A percentile compares a stretch with the other conserved stretches of the same genome.
phyloP scores from a whole-genome alignment of 2,329 filamentous ascomycete genomes.

The Penicillium sp. region DNA sequence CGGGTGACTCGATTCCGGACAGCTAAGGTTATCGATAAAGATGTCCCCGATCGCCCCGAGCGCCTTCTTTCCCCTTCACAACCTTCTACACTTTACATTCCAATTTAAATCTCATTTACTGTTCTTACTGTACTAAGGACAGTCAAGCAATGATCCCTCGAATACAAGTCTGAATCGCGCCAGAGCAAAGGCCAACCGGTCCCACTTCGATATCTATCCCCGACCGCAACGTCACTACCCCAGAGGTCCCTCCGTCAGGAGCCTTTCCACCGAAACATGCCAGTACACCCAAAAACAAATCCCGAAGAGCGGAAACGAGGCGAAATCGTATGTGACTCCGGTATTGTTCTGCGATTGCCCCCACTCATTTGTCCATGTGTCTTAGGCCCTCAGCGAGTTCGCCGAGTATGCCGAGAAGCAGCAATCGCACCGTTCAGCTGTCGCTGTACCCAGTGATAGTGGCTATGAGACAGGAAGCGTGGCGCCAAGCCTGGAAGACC shows the following conservation, averaged over 20 bases:
- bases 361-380: conserved; percentile 8
- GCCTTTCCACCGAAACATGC: conserved; percentile 30
- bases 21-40: conserved; percentile 34
- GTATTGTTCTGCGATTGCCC: background rate
- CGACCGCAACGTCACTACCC: conserved; percentile 26
- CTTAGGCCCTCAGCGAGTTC: conserved; percentile 84
- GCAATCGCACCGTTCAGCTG: conserved; percentile 59
- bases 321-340: conserved; percentile 65
- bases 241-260: background rate
- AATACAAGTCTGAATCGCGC: conserved; percentile 43
- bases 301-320: conserved; percentile 81
- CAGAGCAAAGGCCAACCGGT: conserved; percentile 30
- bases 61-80: conserved; percentile 4
- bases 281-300: conserved; percentile 56
- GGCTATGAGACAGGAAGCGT: conserved; percentile 39
- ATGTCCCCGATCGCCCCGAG: conserved; percentile 10
- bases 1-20: conserved; percentile 17
- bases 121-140: conserved; percentile 2
- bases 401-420: conserved; percentile 97
- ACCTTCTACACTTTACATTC: background rate
- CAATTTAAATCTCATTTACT: background rate
- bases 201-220: conserved; percentile 16
- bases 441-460: conserved; percentile 42
- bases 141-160: conserved; percentile 43
- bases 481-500: conserved; percentile 57